A percentile compares a stretch with the other conserved stretches of the same genome.
phyloP scores from a whole-genome alignment of 139 green algal genomes.

The Coccomyxa sp. region DNA sequence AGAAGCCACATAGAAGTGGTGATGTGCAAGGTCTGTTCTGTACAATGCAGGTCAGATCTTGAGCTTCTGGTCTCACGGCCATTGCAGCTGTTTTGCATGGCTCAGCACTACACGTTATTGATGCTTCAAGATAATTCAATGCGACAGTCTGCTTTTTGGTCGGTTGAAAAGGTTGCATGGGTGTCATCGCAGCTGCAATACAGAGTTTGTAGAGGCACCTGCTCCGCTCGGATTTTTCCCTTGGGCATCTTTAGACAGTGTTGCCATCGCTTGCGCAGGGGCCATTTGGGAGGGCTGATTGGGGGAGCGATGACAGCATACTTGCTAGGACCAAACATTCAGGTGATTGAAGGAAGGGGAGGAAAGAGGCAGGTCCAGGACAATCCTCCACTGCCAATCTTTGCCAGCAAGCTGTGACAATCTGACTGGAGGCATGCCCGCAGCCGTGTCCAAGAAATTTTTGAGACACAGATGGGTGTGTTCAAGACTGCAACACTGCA shows the following conservation, averaged over 20 bases:
- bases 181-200: not conserved
- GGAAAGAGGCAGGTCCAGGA: not conserved
- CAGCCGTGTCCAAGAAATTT: too few relatives aligned
- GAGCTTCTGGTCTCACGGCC: too few relatives aligned
- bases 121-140: too few relatives aligned
- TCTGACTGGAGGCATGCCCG: too few relatives aligned
- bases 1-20: not conserved
- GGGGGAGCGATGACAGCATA: slow-evolving; percentile 16
- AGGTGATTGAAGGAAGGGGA: not conserved
- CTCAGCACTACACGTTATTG: too few relatives aligned
- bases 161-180: not conserved
- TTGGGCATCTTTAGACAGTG: not conserved
- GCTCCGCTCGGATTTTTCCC: not conserved
- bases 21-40: not conserved
- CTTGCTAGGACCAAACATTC: slow-evolving; percentile 18
- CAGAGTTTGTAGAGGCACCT: not conserved
- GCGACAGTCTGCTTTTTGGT: too few relatives aligned
- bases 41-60: too few relatives aligned
- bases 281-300: slow-evolving; percentile 30
- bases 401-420: not conserved
- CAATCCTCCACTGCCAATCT: not conserved
- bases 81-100: too few relatives aligned
- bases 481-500: too few relatives aligned
- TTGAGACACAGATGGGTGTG: too few relatives aligned
- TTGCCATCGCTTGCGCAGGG: slow-evolving; percentile 7